Evolutionary conservation across 139 green algal genomes (phyloP).

Genomic region (Spirogloea muscicola): DNA sequence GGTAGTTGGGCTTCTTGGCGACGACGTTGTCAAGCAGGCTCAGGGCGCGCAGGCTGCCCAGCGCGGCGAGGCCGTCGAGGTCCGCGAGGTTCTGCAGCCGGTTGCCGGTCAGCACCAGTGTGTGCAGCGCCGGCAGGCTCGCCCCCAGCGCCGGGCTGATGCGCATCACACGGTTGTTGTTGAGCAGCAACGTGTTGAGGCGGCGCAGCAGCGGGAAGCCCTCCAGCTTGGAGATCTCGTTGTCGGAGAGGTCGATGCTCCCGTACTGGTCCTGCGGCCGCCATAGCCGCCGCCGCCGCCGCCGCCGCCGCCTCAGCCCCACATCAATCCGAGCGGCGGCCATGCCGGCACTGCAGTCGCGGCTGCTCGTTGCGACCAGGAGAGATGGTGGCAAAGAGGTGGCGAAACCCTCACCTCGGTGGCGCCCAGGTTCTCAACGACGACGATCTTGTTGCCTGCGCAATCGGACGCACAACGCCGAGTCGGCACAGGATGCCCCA

Average conservation of each 20-base stretch:
- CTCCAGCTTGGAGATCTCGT: conserved; percentile 90
- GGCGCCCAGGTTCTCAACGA: conserved; percentile 38
- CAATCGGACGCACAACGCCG: not conserved
- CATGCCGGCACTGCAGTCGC: not conserved
- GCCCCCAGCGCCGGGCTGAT: conserved; percentile 51
- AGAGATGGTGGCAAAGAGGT: not conserved
- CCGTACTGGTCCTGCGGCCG: conserved; percentile 92
- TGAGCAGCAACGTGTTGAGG: conserved; percentile 71
- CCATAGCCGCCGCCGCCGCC: not conserved
- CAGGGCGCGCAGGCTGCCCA: conserved; percentile 69
- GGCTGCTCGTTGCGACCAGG: not conserved
- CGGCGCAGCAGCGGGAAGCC: conserved; percentile 84
- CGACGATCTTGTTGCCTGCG: conserved; percentile 37
- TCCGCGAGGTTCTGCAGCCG: conserved; percentile 80
- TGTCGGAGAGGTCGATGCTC: conserved; percentile 93
- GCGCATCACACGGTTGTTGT: conserved; percentile 81
- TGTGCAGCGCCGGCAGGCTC: conserved; percentile 73
- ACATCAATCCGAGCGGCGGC: not conserved
- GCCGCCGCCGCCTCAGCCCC: not conserved
- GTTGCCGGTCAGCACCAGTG: conserved; percentile 91
- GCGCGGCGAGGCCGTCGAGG: conserved; percentile 73
- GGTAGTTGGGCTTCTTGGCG: conserved; percentile 74
- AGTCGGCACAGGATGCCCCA: not conserved
- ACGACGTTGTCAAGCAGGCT: conserved; percentile 89
- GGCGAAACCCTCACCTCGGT: conserved; percentile 26